Percentiles rank a stretch among this genome's conserved stretches.
These are phyloP conservation scores for Starmera amethionina DNA, from an alignment of 805 yeast genomes.

Conservation along the genomic window DNA sequence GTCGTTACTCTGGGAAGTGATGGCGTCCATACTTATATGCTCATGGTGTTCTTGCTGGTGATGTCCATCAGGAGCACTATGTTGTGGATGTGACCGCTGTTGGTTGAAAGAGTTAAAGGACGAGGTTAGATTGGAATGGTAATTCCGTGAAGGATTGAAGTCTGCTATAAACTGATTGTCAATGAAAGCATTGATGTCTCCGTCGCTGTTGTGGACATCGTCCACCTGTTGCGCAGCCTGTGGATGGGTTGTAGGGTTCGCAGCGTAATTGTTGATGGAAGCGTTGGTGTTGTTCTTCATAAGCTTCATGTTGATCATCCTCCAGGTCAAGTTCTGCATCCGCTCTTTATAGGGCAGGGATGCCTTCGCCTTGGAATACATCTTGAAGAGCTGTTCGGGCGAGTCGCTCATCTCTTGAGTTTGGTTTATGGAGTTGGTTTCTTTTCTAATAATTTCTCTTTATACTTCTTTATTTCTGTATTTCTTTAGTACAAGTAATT, in stretches of 20 bases:
- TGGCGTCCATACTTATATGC: too few species aligned
- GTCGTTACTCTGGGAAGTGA: constrained; percentile 18
- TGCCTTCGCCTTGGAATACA: constrained; percentile 71
- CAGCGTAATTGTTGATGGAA: too few species aligned
- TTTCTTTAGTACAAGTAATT: background rate
- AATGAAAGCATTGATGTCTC: too few species aligned
- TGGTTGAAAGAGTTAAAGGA: constrained; percentile 9
- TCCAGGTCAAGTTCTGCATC: constrained; percentile 82
- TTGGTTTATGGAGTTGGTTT: background rate
- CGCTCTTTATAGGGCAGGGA: constrained; percentile 65
- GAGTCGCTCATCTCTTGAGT: constrained; percentile 23
- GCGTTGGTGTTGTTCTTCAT: constrained; percentile 1
- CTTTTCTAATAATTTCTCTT: too few species aligned
- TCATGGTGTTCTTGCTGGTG: too few species aligned
- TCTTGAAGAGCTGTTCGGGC: constrained; percentile 58
- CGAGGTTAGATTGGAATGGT: too few species aligned
- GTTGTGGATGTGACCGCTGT: constrained; percentile 1
- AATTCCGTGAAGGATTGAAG: too few species aligned
- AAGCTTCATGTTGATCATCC: constrained; percentile 58
- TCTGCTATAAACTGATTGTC: too few species aligned
- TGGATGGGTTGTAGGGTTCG: too few species aligned
- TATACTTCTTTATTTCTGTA: background rate
- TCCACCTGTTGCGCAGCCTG: too few species aligned
- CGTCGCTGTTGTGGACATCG: too few species aligned
- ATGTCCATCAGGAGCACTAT: background rate